phyloP scores from a whole-genome alignment of 2,329 filamentous ascomycete genomes.

The Arthrobotrys sphaeroides region DNA sequence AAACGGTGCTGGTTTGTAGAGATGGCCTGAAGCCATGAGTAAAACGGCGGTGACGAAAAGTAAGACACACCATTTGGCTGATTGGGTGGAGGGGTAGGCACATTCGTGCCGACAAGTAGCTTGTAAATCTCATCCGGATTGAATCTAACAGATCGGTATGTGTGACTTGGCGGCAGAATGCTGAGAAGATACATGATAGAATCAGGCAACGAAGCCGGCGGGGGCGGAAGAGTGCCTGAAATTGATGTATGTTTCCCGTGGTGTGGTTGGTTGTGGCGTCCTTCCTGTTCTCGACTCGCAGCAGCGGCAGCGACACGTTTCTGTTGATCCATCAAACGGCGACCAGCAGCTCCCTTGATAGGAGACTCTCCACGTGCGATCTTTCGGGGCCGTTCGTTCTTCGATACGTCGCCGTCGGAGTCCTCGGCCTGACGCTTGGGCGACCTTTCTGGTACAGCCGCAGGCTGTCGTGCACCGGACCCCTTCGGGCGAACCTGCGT shows the following conservation, averaged over 20 bases:
- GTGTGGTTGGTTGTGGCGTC: slow-evolving; percentile 17
- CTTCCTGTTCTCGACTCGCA: slow-evolving; percentile 58
- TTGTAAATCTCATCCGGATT: slow-evolving; percentile 76
- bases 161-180: slow-evolving; percentile 76
- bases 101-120: slow-evolving; percentile 73
- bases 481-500: slow-evolving; percentile 55
- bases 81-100: slow-evolving; percentile 64
- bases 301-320: slow-evolving; percentile 68
- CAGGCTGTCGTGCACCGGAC: slow-evolving; percentile 59
- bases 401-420: slow-evolving; percentile 70
- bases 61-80: slow-evolving; percentile 52
- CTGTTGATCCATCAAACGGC: slow-evolving; percentile 80
- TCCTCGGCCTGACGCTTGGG: slow-evolving; percentile 63
- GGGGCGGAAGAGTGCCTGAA: slow-evolving; percentile 55
- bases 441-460: slow-evolving; percentile 64
- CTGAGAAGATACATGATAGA: slow-evolving; percentile 72
- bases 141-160: slow-evolving; percentile 77
- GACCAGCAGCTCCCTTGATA: slow-evolving; percentile 86
- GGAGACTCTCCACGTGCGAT: slow-evolving; percentile 89
- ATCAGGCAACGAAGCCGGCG: slow-evolving; percentile 76
- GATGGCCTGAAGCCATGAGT: slow-evolving; percentile 35
- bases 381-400: slow-evolving; percentile 77
- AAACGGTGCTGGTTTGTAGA: slow-evolving; percentile 34
- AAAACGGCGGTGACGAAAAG: slow-evolving; percentile 45
- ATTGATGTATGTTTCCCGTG: slow-evolving; percentile 45